Base-by-base conservation (phyloP, 192 early-diverging fungal species). In the Chytriomyces confervae region DNA sequence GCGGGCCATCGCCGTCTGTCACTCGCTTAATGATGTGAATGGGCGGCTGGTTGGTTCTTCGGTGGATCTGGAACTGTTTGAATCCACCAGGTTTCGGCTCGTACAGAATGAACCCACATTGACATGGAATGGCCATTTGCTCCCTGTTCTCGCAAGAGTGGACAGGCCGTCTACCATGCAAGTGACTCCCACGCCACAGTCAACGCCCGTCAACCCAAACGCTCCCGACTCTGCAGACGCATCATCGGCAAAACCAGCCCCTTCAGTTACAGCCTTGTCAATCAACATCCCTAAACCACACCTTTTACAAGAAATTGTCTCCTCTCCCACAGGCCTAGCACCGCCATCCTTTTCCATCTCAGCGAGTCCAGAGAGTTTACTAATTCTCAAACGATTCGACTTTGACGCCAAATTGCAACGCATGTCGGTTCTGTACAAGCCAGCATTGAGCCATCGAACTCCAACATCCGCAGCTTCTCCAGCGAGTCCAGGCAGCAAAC, bases 21-120 rank as follows among this genome's bases (percentile, higher is more conserved):
- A 95, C 72, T 84, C 89, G 3, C 86, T 94, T 13, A 90, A 90
- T 11, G 73, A 48, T 8, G 82, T 90, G 23, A 78, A 84, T 45
- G 88, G 84, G 18, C 80, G 85, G 70, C 80, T 89, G 43, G 87
- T 94, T 50, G 94, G 93, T 23, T 91, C 93, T 70, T 88, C 91
- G 0, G 89, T 95, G 24, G 93, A 95, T 77, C 78, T 92, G 75
- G 93, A 93, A 83, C 91, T 93, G 79, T 94, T 95, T 83, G 73
- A 82, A 29, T 85, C 87, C 11, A 91, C 91, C 16, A 80, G 65
- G 86, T 91, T 86, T 82, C 77, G 50, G 50, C 85, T 79, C 49
- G 71, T 69, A 6, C 67, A 78, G 24, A 65, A 64, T 0, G 66
- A 82, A 60, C 48, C 48, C 2, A 78, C 77, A 0, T 44, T 49